These are phyloP conservation scores for Selenicereus undatus DNA, from an alignment of 148 eudicot species.

Conservation along the genomic window DNA sequence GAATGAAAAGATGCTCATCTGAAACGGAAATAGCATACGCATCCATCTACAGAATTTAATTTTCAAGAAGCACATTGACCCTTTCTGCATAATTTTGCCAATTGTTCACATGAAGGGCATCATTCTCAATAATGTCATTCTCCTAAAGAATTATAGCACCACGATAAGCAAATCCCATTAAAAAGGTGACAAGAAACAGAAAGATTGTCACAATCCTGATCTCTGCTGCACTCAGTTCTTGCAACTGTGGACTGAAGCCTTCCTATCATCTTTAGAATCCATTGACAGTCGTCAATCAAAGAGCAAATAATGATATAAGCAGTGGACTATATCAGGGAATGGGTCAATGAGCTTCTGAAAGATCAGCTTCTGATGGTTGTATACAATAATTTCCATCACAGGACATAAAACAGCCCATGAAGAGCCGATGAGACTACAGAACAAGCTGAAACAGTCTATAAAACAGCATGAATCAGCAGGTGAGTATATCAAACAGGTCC, in stretches of 20 bases:
- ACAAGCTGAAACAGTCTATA: too few relatives aligned
- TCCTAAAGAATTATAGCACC: conserved; percentile 4
- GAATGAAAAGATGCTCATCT: conserved; percentile 33
- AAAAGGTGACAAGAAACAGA: neutral
- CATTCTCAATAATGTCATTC: neutral
- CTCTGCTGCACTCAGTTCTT: neutral
- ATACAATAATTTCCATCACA: too few relatives aligned
- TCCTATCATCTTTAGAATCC: neutral
- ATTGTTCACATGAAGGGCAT: conserved; percentile 3
- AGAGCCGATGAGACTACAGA: too few relatives aligned
- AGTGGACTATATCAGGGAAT: neutral
- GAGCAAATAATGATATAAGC: neutral
- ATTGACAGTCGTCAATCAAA: neutral
- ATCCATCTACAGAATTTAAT: conserved; percentile 24
- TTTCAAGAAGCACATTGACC: conserved; percentile 16
- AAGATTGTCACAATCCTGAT: neutral
- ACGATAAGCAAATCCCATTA: neutral
- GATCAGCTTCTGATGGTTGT: neutral
- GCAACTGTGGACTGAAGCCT: neutral
- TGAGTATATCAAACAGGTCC: too few relatives aligned
- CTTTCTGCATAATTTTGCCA: conserved; percentile 7
- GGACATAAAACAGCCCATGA: too few relatives aligned
- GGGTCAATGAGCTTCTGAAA: neutral
- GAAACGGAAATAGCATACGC: conserved; percentile 36
- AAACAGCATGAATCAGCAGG: too few relatives aligned